phyloP scores from a whole-genome alignment of 2,329 filamentous ascomycete genomes.

The Calycina marina region DNA sequence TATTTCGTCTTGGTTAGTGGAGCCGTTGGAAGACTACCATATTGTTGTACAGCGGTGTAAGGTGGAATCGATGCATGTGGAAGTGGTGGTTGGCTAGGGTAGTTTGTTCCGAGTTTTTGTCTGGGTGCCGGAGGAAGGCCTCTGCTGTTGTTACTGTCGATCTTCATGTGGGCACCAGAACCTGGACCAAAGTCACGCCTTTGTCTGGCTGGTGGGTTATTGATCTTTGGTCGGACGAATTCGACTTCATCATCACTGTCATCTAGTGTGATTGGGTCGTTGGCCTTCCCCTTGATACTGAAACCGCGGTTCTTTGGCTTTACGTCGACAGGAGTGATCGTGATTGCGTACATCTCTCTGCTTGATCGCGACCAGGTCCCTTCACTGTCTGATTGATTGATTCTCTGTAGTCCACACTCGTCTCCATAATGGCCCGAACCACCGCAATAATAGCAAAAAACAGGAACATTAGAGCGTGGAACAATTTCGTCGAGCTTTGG shows the following conservation, averaged over 20 bases:
- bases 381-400: constrained; percentile 19
- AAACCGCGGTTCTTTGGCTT: constrained; percentile 10
- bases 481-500: constrained; percentile 26
- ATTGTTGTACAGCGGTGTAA: too few species aligned
- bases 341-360: constrained; percentile 34
- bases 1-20: too few species aligned
- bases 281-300: constrained; percentile 20
- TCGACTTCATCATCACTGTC: constrained; percentile 14
- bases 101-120: too few species aligned
- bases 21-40: too few species aligned
- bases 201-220: constrained; percentile 1
- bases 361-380: constrained; percentile 39
- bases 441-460: constrained; percentile 43
- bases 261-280: constrained; percentile 18
- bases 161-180: too few species aligned
- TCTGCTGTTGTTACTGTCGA: too few species aligned
- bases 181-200: constrained; percentile 2
- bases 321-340: constrained; percentile 21
- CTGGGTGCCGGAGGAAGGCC: too few species aligned
- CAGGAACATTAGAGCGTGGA: constrained; percentile 34
- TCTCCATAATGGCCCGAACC: constrained; percentile 37
- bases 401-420: constrained; percentile 31
- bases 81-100: too few species aligned
- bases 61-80: too few species aligned
- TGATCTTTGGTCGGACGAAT: constrained; percentile 19